Base-by-base conservation (phyloP, 805 yeast genomes). In the Cyberlindnera xishuangbannaensis region DNA sequence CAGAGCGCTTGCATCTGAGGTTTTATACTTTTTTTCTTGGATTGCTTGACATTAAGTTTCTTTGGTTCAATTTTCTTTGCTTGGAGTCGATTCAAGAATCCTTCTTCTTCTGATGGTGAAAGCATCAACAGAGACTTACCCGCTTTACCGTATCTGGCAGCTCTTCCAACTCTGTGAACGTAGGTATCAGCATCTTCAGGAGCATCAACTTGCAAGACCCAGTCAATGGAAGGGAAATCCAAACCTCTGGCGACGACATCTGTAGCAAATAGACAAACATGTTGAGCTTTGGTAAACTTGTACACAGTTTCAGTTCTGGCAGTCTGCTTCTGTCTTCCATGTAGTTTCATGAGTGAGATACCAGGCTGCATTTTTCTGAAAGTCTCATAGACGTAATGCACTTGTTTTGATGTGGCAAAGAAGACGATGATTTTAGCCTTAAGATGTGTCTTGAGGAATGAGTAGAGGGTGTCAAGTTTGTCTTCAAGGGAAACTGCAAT, bases 211-310 rank as follows among this genome's bases (percentile, higher is more conserved):
- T 92, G 98, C 15, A 92, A 62, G 5, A 90, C 97, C 40, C 88
- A 64, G 48, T 92, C 97, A 10, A 92, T 95, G 23, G 90, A 90
- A 1, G 97, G 95, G 30, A 92, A 82, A 62, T 92, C 99, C 15
- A 92, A 71, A 17, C 99, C 99, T 55, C 99, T 72, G 0, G 97
- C 97, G 5, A 97, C 97, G 11, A 92, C 96, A 65, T 92, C 99
- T 0, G 99, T 92, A 2, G 98, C 88, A 56, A 92, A 65, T 16
- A 92, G 95, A 83, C 54, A 61, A 1, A 88, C 75, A 17, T 78
- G 67, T 40, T 74, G 77, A 11, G 51, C 56, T 28, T 48, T 52
- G 12, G 53, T 47, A 30, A 52, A 52, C 34, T 52, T 52, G 53
- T 86, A 92, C 22, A 90, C 65, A 0, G 96, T 83, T 54, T 76